Conservation (phyloP, 345 rosid species). For the Moricandia moricandioides region DNA sequence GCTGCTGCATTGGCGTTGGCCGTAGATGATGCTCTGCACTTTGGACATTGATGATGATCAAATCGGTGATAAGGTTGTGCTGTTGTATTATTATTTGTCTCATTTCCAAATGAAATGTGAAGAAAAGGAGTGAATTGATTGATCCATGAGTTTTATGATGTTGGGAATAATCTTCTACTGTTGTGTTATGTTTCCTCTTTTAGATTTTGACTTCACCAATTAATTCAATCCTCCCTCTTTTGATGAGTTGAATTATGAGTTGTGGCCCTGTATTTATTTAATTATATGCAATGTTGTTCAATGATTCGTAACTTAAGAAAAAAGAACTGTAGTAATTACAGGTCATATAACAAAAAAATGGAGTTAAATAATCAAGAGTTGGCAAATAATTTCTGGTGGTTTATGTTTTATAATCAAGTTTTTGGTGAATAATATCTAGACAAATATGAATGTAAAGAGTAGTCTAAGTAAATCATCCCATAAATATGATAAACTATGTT, state of each 20-base stretch:
- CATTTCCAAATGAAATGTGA: neutral
- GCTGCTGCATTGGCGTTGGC: constrained; percentile 65
- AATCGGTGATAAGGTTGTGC: neutral
- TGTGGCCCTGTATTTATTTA: neutral
- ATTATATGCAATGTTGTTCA: neutral
- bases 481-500: neutral
- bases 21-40: constrained; percentile 41
- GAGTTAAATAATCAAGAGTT: neutral
- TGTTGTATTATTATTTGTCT: constrained; percentile 2
- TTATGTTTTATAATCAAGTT: neutral
- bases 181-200: neutral
- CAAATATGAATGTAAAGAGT: neutral
- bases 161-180: neutral
- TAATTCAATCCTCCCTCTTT: neutral
- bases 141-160: neutral
- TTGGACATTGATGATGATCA: constrained; percentile 1
- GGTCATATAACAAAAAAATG: too few species aligned
- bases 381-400: neutral
- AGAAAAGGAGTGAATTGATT: neutral
- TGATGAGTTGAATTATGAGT: neutral
- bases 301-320: neutral
- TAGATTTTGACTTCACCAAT: neutral
- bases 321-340: neutral
- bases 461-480: neutral
- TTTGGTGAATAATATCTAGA: neutral